These are phyloP conservation scores for Stephanodiscus triporus DNA, from an alignment of 108 stramenopile species.

Conservation along the genomic window DNA sequence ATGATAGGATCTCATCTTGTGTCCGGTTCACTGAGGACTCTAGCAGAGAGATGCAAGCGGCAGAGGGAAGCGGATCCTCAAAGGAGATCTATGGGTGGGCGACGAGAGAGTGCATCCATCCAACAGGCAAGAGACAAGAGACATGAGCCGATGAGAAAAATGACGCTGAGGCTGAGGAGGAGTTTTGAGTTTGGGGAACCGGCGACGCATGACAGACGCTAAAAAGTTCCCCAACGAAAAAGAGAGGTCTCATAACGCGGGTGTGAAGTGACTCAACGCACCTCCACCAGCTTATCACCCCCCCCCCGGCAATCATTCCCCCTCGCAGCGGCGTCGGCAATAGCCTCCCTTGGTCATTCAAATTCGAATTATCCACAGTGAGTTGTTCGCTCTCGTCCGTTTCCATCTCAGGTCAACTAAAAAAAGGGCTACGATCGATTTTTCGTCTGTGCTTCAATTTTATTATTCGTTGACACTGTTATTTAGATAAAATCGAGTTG, in stretches of 20 bases:
- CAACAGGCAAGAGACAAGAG: too few species aligned
- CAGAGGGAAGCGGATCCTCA: neutral
- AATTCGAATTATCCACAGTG: constrained; percentile 7
- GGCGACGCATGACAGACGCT: too few species aligned
- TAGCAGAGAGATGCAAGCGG: neutral
- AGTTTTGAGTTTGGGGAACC: too few species aligned
- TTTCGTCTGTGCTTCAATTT: neutral
- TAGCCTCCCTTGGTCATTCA: constrained; percentile 3
- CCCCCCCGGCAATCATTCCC: neutral
- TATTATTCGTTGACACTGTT: neutral
- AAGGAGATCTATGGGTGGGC: neutral
- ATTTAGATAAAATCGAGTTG: neutral
- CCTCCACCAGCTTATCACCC: constrained; percentile 11
- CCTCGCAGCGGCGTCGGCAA: neutral
- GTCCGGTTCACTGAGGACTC: neutral
- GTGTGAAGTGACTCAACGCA: neutral
- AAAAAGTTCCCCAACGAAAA: too few species aligned
- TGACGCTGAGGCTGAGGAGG: too few species aligned
- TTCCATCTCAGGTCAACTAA: neutral
- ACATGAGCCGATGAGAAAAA: too few species aligned
- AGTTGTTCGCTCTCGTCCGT: constrained; percentile 4
- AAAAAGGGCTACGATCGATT: constrained; percentile 1
- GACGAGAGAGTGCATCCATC: too few species aligned
- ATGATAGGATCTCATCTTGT: constrained; percentile 5
- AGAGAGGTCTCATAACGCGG: neutral